phyloP scores from a whole-genome alignment of 108 stramenopile species.

The Parietichytrium sp. region DNA sequence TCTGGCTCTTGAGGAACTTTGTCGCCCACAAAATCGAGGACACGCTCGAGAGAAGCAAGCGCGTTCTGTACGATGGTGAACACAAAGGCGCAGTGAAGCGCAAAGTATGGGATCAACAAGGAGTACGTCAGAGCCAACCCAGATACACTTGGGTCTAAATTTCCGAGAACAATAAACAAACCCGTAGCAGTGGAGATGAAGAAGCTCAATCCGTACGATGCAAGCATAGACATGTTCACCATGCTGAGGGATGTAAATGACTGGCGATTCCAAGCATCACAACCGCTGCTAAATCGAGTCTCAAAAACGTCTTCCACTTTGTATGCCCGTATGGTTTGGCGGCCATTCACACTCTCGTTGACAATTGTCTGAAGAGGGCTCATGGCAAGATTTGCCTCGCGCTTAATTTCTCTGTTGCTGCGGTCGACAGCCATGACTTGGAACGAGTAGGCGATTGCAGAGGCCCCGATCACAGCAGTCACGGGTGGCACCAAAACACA shows the following conservation, averaged over 20 bases:
- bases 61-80: conserved; percentile 84
- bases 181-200: conserved; percentile 66
- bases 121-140: conserved; percentile 13
- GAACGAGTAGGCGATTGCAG: background rate
- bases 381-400: conserved; percentile 21
- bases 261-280: background rate
- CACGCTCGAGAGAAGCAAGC: conserved; percentile 78
- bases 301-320: background rate
- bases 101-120: background rate
- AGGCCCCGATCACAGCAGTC: background rate
- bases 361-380: conserved; percentile 21
- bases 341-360: conserved; percentile 17
- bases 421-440: background rate
- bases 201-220: conserved; percentile 74
- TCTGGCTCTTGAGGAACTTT: conserved; percentile 17
- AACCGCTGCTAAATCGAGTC: background rate
- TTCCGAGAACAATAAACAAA: conserved; percentile 73
- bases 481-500: background rate
- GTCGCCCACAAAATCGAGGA: conserved; percentile 37
- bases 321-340: background rate
- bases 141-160: conserved; percentile 62
- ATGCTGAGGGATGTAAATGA: background rate
- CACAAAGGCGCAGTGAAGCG: conserved; percentile 66
- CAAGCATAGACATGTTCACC: conserved; percentile 43
- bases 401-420: conserved; percentile 44